These are phyloP conservation scores for Salvia splendens DNA, from an alignment of 257 asterid genomes.

Conservation along the genomic window DNA sequence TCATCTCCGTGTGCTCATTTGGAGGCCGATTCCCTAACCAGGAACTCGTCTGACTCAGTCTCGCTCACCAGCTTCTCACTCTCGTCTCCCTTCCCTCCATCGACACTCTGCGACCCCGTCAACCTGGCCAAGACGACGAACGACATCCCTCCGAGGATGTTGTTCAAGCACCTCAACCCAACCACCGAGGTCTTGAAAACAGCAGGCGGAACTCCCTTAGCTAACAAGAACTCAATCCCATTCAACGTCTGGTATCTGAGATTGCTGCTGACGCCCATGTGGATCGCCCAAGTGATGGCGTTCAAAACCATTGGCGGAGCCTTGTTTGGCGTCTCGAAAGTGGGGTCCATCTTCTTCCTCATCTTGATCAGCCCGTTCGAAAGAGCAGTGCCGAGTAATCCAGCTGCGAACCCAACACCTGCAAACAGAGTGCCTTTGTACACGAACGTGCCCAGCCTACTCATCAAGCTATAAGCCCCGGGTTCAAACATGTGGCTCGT, in stretches of 20 bases:
- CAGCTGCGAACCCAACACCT: conserved; percentile 83
- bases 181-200: conserved; percentile 73
- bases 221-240: conserved; percentile 74
- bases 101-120: conserved; percentile 76
- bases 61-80: conserved; percentile 48
- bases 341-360: conserved; percentile 86
- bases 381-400: conserved; percentile 78
- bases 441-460: conserved; percentile 70
- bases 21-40: conserved; percentile 35
- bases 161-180: conserved; percentile 75
- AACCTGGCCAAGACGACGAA: conserved; percentile 82
- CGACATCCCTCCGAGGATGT: conserved; percentile 83
- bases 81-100: conserved; percentile 40
- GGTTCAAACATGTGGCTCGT: conserved; percentile 91
- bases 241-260: conserved; percentile 84
- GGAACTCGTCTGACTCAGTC: conserved; percentile 31
- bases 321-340: conserved; percentile 82
- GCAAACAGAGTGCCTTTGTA: conserved; percentile 80
- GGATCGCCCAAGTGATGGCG: conserved; percentile 83
- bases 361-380: conserved; percentile 72
- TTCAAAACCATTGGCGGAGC: conserved; percentile 73
- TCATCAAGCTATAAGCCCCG: conserved; percentile 55
- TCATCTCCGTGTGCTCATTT: background rate
- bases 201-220: conserved; percentile 56
- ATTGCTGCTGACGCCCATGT: conserved; percentile 88